Evolutionary conservation across 495 filamentous ascomycete species (phyloP).

Genomic region (Aspergillus homomorphus): DNA sequence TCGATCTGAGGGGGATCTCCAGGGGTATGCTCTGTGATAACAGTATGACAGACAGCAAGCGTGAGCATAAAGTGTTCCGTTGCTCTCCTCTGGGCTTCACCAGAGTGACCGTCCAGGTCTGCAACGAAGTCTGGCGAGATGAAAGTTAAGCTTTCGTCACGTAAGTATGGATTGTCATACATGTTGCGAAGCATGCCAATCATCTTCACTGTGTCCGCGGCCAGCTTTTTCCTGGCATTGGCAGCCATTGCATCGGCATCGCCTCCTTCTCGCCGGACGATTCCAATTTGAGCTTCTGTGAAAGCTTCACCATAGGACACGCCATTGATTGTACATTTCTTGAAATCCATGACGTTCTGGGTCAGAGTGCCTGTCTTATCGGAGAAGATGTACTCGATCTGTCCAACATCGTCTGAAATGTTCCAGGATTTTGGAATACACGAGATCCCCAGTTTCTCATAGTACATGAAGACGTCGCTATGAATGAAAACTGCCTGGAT

Average conservation of each 20-base stretch:
- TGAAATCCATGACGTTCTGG: constrained; percentile 99
- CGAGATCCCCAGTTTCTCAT: constrained; percentile 86
- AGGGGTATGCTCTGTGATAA: constrained; percentile 85
- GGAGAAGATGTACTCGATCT: constrained; percentile 99
- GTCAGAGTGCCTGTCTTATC: constrained; percentile 99
- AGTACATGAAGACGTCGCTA: constrained; percentile 93
- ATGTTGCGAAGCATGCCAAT: constrained; percentile 67
- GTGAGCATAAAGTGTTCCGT: constrained; percentile 92
- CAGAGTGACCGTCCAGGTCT: constrained; percentile 74
- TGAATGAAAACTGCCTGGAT: constrained; percentile 96
- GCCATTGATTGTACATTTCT: constrained; percentile 94
- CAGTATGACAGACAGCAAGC: constrained; percentile 91
- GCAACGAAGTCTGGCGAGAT: constrained; percentile 83
- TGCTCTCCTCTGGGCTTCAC: constrained; percentile 70
- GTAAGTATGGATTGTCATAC: constrained; percentile 87
- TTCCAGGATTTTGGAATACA: constrained; percentile 99
- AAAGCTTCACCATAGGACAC: constrained; percentile 95
- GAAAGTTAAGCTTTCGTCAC: constrained; percentile 87
- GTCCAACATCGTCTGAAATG: constrained; percentile 95
- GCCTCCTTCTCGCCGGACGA: constrained; percentile 86
- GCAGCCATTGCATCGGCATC: constrained; percentile 78
- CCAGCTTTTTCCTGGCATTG: constrained; percentile 73
- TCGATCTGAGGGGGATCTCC: constrained; percentile 87
- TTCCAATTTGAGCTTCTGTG: constrained; percentile 92
- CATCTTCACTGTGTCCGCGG: constrained; percentile 68